Base-by-base conservation (phyloP, 345 rosid species). In the Gynandropsis gynandra region DNA sequence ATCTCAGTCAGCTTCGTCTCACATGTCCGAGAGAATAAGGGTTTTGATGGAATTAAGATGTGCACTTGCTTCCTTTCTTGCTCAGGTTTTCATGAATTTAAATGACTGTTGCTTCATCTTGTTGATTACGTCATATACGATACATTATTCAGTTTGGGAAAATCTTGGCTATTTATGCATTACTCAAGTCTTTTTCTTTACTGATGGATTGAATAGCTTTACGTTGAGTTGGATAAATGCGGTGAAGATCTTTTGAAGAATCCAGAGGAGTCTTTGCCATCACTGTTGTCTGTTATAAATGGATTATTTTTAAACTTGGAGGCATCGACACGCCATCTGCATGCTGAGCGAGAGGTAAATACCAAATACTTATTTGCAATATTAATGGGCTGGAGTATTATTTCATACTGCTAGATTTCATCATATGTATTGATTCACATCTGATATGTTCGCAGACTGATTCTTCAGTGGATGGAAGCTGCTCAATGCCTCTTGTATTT, bases 31-130 rank as follows among this genome's bases (percentile, higher is more conserved):
- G 66, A 84, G 96, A 75, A 72, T 82, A 35, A 50, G 67, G 62
- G 83, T 73, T 42, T 69, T 90, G 43, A 41, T 76, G 53, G 50
- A 67, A 37, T 54, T 84, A 54, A 87, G 87, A 77, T 70, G 62
- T 63, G 73, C 74, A 0, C 76, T 87, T 20, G 92, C 96, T 65
- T 69, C 87, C 14, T 87, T 87, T 62, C 72, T 90, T 72, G 95
- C 96, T 8, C 82, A 87, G 98, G 98, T 89, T 69, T 19, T 44
- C 47, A 14, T 62, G 8, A 16, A 29, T 4, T 10, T 8, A 10
- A 10, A 8, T 10, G 8, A 13, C 8, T 8, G 4, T 10, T 2
- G 8, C 41, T 37, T 37, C 41, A 37, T 13, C 8, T 3, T 1
- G 3, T 37, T 37, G 4, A 24, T 24, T 37, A 1, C 8, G 41